Percentiles rank a stretch among this genome's conserved stretches.
Conservation (phyloP, 208 protist genomes). For the Leishmania tropica region DNA sequence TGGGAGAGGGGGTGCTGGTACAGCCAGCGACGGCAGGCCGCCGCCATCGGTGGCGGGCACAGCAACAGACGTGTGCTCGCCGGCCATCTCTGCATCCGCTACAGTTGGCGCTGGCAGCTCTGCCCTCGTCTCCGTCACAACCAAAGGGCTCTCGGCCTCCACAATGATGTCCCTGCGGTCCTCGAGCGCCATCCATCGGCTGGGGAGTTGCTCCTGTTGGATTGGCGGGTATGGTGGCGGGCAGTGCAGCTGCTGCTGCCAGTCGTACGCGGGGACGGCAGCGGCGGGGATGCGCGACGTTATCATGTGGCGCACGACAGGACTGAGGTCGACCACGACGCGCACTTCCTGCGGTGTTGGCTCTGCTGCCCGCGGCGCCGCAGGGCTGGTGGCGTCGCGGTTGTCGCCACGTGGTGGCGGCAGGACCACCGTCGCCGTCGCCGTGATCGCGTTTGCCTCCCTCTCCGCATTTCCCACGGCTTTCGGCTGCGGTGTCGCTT, state of each 20-base stretch:
- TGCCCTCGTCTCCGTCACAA: neutral
- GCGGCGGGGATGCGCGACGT: neutral
- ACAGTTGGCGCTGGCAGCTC: neutral
- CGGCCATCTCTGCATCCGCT: neutral
- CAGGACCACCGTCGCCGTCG: conserved; percentile 7
- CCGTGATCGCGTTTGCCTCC: neutral
- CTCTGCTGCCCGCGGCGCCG: neutral
- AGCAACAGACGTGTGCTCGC: neutral
- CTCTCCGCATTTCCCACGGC: neutral
- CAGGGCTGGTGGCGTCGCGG: neutral
- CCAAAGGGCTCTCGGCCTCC: conserved; percentile 11
- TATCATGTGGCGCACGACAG: conserved; percentile 3
- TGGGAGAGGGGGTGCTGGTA: neutral
- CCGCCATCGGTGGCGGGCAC: neutral
- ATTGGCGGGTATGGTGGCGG: conserved; percentile 5
- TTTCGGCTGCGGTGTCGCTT: neutral
- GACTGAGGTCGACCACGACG: conserved; percentile 23
- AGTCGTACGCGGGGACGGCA: neutral
- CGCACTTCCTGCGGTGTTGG: conserved; percentile 19
- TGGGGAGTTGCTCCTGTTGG: conserved; percentile 19
- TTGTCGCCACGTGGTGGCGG: neutral
- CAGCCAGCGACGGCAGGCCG: neutral
- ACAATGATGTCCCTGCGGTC: conserved; percentile 48
- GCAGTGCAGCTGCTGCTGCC: neutral
- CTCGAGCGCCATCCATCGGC: conserved; percentile 27